These are phyloP conservation scores for Rosa lucieae DNA, from an alignment of 306 rosid species.

Conservation along the genomic window DNA sequence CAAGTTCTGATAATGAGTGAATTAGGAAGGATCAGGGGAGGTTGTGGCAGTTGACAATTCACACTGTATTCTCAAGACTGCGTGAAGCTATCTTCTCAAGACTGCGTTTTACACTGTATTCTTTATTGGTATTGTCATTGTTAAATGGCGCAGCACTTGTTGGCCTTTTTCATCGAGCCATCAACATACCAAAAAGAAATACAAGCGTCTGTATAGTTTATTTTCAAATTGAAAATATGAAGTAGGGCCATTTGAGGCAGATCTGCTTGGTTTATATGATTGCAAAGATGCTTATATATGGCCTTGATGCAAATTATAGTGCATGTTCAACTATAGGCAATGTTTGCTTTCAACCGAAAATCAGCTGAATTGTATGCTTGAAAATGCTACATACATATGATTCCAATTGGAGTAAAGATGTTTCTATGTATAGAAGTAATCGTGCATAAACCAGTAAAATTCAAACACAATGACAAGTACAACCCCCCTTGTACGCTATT, in stretches of 20 bases:
- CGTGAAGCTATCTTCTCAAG: slow-evolving; percentile 15
- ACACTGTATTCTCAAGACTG: no score
- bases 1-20: slow-evolving; percentile 37
- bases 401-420: no score
- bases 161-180: slow-evolving; percentile 22
- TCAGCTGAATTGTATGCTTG: no score
- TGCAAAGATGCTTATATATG: no score
- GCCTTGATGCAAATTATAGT: background rate
- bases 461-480: slow-evolving; percentile 5
- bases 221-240: background rate
- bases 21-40: slow-evolving; percentile 17
- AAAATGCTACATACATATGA: no score
- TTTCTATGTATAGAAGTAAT: background rate
- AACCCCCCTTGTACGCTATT: background rate
- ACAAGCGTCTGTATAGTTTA: background rate
- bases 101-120: slow-evolving; percentile 18
- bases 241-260: background rate
- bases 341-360: background rate
- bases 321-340: no score
- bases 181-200: slow-evolving; percentile 11
- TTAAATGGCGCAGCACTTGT: background rate
- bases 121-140: slow-evolving; percentile 4
- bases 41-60: background rate
- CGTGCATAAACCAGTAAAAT: background rate
- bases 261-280: background rate